Percentiles rank a stretch among this genome's conserved stretches.
Evolutionary conservation across 805 yeast genomes (phyloP).

Genomic region (Alloascoidea africana): DNA sequence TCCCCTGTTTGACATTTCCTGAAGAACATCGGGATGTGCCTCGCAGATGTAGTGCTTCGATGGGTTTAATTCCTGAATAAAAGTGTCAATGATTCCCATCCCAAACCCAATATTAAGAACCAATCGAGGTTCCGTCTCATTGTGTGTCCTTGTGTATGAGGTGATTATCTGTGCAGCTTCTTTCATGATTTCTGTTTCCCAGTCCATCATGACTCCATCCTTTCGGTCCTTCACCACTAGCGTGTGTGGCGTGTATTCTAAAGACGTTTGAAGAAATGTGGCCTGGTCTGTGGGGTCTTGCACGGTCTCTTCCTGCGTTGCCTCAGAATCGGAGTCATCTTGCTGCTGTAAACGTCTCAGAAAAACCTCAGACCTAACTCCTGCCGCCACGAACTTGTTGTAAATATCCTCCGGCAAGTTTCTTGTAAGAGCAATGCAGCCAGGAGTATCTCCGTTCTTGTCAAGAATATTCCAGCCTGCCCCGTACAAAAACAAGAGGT

Average conservation of each 20-base stretch:
- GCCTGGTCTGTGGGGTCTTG: slow-evolving; percentile 26
- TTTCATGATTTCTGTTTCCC: slow-evolving; percentile 80
- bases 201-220: slow-evolving; percentile 96
- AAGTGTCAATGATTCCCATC: slow-evolving; percentile 86
- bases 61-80: slow-evolving; percentile 47
- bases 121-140: slow-evolving; percentile 16
- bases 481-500: slow-evolving; percentile 61
- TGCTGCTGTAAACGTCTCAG: slow-evolving; percentile 52
- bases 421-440: slow-evolving; percentile 55
- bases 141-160: slow-evolving; percentile 22
- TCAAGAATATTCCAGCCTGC: slow-evolving; percentile 87
- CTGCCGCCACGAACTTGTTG: slow-evolving; percentile 53
- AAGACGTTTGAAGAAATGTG: slow-evolving; percentile 47
- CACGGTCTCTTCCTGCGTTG: slow-evolving; percentile 8
- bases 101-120: slow-evolving; percentile 89
- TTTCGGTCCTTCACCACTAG: slow-evolving; percentile 54
- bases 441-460: slow-evolving; percentile 63
- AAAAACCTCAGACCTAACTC: slow-evolving; percentile 77
- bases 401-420: slow-evolving; percentile 32
- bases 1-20: slow-evolving; percentile 53
- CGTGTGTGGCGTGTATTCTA: slow-evolving; percentile 53
- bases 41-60: slow-evolving; percentile 77
- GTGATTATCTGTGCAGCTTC: slow-evolving; percentile 68
- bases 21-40: slow-evolving; percentile 86
- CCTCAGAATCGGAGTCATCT: slow-evolving; percentile 11